Conservation (phyloP, 305 asterid genomes). For the Rubia tinctorum region DNA sequence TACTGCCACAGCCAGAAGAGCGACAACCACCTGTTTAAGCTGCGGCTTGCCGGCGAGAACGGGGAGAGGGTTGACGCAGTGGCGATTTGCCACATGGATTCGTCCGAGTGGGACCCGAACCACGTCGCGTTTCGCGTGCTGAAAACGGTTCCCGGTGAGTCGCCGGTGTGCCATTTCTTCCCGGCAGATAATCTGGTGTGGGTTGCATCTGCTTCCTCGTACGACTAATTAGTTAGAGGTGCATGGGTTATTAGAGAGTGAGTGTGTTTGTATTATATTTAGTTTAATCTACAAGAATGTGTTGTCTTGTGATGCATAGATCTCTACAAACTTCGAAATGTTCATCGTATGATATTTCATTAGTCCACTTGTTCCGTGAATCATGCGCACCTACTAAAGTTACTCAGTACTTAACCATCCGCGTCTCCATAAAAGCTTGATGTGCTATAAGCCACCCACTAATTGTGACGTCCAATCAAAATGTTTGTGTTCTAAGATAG, state of each 20-base stretch:
- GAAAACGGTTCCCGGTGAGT: conserved; percentile 52
- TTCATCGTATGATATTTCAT: neutral
- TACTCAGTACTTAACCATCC: too few species aligned
- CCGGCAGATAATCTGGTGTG: conserved; percentile 68
- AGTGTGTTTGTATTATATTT: neutral
- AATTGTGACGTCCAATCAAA: too few species aligned
- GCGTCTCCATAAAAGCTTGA: too few species aligned
- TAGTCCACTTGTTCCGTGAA: too few species aligned
- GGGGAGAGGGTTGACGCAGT: conserved; percentile 56
- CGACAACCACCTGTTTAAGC: conserved; percentile 43
- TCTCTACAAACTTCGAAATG: neutral
- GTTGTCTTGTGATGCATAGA: neutral
- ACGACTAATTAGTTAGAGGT: neutral
- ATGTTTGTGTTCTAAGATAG: too few species aligned
- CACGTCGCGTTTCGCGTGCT: conserved; percentile 64
- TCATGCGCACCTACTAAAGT: too few species aligned
- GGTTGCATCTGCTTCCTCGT: conserved; percentile 31
- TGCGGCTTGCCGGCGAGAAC: conserved; percentile 42
- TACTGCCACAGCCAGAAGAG: conserved; percentile 71
- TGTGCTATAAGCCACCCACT: too few species aligned
- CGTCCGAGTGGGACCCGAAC: conserved; percentile 59
- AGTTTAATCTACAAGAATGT: neutral
- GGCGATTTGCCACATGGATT: conserved; percentile 82
- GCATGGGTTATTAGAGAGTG: neutral
- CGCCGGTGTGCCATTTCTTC: conserved; percentile 77